These are phyloP conservation scores for Aspergillus nanangensis DNA, from an alignment of 495 filamentous ascomycete genomes.

Conservation along the genomic window DNA sequence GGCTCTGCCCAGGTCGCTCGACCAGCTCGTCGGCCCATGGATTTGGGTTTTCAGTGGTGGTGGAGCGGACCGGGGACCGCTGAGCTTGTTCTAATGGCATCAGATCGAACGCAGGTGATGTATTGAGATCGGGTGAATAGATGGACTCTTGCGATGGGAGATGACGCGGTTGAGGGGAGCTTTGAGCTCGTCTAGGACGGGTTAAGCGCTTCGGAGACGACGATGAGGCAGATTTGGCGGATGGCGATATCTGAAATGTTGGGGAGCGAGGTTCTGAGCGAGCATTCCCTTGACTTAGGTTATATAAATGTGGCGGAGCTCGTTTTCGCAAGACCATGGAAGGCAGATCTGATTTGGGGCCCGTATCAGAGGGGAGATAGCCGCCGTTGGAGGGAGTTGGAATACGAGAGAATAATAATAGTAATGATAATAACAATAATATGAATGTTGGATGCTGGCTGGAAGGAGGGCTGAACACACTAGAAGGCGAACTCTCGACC, in stretches of 20 bases:
- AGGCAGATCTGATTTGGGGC: conserved; percentile 22
- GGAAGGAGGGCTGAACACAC: too few relatives aligned
- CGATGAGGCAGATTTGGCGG: conserved; percentile 27
- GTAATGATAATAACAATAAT: too few relatives aligned
- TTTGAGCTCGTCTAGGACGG: conserved; percentile 22
- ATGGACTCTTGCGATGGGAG: conserved; percentile 33
- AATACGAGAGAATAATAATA: too few relatives aligned
- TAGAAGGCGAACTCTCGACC: too few relatives aligned
- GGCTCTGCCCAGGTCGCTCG: conserved; percentile 16
- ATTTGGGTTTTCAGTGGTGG: conserved; percentile 23
- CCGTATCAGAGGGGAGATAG: too few relatives aligned
- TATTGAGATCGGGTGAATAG: conserved; percentile 41
- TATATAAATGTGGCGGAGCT: conserved; percentile 39
- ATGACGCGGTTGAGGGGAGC: conserved; percentile 23
- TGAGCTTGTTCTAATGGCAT: conserved; percentile 44
- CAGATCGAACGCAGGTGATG: conserved; percentile 39
- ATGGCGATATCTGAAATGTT: conserved; percentile 21
- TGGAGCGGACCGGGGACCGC: conserved; percentile 33
- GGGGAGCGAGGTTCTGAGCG: conserved; percentile 22
- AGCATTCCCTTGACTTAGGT: conserved; percentile 30
- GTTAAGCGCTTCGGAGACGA: conserved; percentile 27
- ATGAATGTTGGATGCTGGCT: too few relatives aligned
- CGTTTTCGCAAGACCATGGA: conserved; percentile 45
- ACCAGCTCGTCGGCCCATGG: conserved; percentile 32
- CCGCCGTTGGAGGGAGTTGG: too few relatives aligned